Percentiles rank a stretch among this genome's conserved stretches.
These are phyloP conservation scores for Kurtzmaniella fragi DNA, from an alignment of 805 yeast species.

Conservation along the genomic window DNA sequence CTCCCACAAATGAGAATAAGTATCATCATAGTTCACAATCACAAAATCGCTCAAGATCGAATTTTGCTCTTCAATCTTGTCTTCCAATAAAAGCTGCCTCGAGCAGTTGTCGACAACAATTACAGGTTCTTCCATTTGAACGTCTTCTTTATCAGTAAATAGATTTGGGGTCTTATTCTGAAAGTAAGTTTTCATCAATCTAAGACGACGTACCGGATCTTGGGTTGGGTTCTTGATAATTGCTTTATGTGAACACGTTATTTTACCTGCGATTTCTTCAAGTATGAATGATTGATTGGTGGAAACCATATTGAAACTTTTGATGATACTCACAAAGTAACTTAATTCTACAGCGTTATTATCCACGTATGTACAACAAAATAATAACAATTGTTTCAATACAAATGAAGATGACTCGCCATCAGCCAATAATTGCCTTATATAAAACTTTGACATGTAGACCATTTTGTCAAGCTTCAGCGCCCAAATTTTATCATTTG, in stretches of 20 bases:
- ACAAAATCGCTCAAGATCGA: too few species aligned
- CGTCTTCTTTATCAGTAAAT: not conserved
- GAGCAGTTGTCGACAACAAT: too few species aligned
- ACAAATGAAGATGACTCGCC: constrained; percentile 26
- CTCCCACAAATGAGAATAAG: too few species aligned
- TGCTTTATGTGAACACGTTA: too few species aligned
- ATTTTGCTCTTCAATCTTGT: too few species aligned
- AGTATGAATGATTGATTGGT: too few species aligned
- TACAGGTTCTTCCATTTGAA: too few species aligned
- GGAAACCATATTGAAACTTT: not conserved
- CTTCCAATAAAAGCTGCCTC: too few species aligned
- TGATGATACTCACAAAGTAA: not conserved
- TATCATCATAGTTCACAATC: too few species aligned
- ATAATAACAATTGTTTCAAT: constrained; percentile 19
- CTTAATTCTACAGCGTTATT: constrained; percentile 6
- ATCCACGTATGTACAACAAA: constrained; percentile 14
- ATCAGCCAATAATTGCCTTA: constrained; percentile 13
- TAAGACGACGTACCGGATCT: not conserved
- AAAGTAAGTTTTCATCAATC: too few species aligned
- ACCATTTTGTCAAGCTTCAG: constrained; percentile 4
- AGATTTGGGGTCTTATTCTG: not conserved
- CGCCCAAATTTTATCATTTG: not conserved
- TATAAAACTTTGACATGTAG: constrained; percentile 11
- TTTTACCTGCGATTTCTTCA: too few species aligned
- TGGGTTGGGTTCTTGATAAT: too few species aligned